Evolutionary conservation across 1,139 yeast genomes (phyloP).

Genomic region (Trichomonascaceae sp.): DNA sequence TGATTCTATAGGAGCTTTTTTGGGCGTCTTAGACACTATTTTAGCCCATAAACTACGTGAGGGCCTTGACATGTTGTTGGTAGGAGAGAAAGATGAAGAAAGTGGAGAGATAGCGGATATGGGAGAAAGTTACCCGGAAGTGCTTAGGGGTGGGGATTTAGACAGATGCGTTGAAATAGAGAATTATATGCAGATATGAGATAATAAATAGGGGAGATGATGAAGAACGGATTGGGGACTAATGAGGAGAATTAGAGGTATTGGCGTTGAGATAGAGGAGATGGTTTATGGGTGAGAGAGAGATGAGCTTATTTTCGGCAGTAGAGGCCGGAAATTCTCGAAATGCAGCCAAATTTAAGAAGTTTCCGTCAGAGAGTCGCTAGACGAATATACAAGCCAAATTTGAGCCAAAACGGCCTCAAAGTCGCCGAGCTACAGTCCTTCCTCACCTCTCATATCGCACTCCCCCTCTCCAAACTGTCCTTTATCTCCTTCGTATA

Average conservation of each 20-base stretch:
- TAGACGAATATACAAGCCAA: too few species aligned
- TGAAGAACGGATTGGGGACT: not conserved
- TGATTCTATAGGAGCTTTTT: not conserved
- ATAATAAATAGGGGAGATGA: too few species aligned
- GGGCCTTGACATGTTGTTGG: not conserved
- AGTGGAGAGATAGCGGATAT: not conserved
- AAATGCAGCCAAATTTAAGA: too few species aligned
- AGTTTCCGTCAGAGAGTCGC: too few species aligned
- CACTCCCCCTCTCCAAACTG: constrained; percentile 38
- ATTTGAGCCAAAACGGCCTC: not conserved
- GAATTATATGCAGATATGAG: not conserved
- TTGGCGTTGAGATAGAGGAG: not conserved
- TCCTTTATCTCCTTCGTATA: constrained; percentile 37
- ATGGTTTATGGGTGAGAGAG: not conserved
- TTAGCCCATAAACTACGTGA: not conserved
- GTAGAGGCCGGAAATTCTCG: not conserved
- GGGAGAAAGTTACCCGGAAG: not conserved
- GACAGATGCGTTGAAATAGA: not conserved
- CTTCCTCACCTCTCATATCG: constrained; percentile 26
- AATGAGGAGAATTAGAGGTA: not conserved
- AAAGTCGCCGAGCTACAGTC: not conserved
- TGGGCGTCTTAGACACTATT: not conserved
- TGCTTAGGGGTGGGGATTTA: not conserved
- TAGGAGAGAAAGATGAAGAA: not conserved
- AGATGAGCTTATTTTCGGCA: not conserved